These are phyloP conservation scores for Pterocarpus santalinus DNA, from an alignment of 306 rosid species.

Conservation along the genomic window DNA sequence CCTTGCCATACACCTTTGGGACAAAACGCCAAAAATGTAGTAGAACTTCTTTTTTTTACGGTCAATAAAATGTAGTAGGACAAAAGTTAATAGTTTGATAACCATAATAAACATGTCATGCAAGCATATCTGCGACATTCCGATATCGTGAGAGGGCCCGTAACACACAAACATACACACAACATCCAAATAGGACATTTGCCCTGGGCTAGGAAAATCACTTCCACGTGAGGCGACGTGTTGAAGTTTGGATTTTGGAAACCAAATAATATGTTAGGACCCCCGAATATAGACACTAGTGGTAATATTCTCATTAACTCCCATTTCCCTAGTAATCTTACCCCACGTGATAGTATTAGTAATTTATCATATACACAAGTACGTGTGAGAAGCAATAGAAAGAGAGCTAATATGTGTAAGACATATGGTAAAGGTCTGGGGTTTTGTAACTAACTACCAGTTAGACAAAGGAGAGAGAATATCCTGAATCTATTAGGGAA, in stretches of 20 bases:
- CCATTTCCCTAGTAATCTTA: no score
- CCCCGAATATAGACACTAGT: no score
- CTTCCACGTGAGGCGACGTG: constrained; percentile 24
- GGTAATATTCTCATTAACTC: no score
- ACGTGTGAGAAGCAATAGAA: no score
- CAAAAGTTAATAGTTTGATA: constrained; percentile 3
- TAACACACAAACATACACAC: constrained; percentile 5
- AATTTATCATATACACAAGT: no score
- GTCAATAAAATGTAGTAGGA: not conserved
- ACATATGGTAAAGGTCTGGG: no score
- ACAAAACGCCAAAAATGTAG: constrained; percentile 31
- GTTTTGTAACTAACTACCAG: no score
- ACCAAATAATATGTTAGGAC: constrained; percentile 16
- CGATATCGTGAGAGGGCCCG: constrained; percentile 5
- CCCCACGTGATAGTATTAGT: no score
- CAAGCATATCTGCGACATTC: constrained; percentile 1
- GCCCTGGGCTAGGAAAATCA: constrained; percentile 4
- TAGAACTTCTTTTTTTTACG: no score
- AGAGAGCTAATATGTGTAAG: no score
- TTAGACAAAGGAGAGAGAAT: no score
- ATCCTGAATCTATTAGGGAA: no score
- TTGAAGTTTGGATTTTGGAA: constrained; percentile 1
- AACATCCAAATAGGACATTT: constrained; percentile 16
- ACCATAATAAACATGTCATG: not conserved
- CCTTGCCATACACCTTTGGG: constrained; percentile 24